phyloP scores from a whole-genome alignment of 345 rosid species.

The Draba incana region DNA sequence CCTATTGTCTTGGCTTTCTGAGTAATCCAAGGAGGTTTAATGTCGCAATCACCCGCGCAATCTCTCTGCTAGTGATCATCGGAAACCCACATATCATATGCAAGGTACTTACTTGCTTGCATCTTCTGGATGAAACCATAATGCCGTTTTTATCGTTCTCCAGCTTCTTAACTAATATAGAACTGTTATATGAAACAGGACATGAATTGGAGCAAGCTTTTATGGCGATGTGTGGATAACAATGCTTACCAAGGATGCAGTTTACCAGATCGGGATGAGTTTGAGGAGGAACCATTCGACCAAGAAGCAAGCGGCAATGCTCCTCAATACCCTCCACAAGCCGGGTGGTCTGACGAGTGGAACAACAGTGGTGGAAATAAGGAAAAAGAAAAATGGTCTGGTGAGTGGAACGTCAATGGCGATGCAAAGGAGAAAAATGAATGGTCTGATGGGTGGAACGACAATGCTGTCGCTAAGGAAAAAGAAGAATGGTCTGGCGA shows the following conservation, averaged over 20 bases:
- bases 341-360: constrained; percentile 65
- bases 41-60: constrained; percentile 88
- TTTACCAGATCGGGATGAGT: constrained; percentile 65
- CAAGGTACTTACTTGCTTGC: constrained; percentile 53
- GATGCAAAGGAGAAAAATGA: constrained; percentile 50
- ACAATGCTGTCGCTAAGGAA: background rate
- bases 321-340: constrained; percentile 35
- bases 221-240: constrained; percentile 78
- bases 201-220: constrained; percentile 65
- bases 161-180: background rate
- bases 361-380: constrained; percentile 23
- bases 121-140: background rate
- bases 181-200: constrained; percentile 52
- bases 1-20: constrained; percentile 73
- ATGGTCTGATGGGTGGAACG: constrained; percentile 62
- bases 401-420: constrained; percentile 27
- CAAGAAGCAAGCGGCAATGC: constrained; percentile 38
- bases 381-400: constrained; percentile 21
- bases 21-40: constrained; percentile 90
- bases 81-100: constrained; percentile 87
- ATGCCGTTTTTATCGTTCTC: background rate
- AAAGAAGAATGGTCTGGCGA: background rate
- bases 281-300: constrained; percentile 34
- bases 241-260: constrained; percentile 74
- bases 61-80: constrained; percentile 66